Conservation (phyloP, 73 alveolate genomes). For the Tetrahymena malaccensis region DNA sequence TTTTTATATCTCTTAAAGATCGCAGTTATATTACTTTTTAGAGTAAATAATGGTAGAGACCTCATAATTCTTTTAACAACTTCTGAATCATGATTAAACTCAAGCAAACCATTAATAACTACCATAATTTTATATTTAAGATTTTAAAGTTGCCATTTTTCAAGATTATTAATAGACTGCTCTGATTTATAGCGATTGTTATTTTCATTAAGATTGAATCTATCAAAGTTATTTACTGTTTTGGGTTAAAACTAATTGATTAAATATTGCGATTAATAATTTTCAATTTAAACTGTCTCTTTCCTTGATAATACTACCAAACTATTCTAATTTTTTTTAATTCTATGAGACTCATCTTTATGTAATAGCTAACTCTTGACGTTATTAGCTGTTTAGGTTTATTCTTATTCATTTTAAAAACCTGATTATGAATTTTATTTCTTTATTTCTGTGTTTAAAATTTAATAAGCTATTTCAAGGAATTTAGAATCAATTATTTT, state of each 20-base stretch:
- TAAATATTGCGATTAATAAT: background rate
- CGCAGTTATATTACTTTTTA: constrained; percentile 35
- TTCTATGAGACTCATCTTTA: background rate
- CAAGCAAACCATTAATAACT: constrained; percentile 34
- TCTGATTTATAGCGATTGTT: background rate
- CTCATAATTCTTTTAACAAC: constrained; percentile 51
- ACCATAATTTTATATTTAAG: constrained; percentile 49
- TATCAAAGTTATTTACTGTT: background rate
- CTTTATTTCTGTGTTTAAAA: background rate
- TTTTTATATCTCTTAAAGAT: constrained; percentile 28
- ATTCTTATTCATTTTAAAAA: background rate
- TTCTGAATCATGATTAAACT: constrained; percentile 31
- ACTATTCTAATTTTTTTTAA: background rate
- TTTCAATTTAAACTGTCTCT: background rate
- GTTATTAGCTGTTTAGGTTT: background rate
- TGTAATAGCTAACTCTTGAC: background rate
- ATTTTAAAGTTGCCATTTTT: constrained; percentile 35
- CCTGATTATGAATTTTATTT: background rate
- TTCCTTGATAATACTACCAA: background rate
- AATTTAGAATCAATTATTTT: constrained; percentile 80
- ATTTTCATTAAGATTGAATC: background rate
- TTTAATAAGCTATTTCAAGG: constrained; percentile 56
- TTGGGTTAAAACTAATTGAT: background rate
- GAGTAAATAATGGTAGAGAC: constrained; percentile 32
- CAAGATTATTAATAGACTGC: background rate